Evolutionary conservation across 2,329 filamentous ascomycete species (phyloP), one percentile per base, ranked within the genome.

Genomic region (Colletotrichum gigasporum): DNA sequence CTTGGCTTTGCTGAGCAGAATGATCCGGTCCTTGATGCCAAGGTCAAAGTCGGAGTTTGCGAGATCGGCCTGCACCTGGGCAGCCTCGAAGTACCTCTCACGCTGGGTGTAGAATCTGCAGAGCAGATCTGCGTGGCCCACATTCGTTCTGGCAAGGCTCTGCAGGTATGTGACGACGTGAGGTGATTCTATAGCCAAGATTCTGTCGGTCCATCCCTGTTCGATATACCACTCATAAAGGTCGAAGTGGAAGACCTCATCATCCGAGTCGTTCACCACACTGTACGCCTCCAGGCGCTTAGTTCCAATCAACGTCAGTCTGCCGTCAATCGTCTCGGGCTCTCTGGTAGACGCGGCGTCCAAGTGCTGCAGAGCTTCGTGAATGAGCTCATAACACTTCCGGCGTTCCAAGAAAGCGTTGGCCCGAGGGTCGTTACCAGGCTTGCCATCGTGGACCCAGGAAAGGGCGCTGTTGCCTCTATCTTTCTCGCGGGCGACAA

Each of bases 171-270:
- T 91, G 41, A 96, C 86, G 24, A 98, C 93, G 71, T 94, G 94
- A 0, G 90, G 87, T 5, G 94, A 97, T 61, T 94, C 87, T 53
- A 96, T 93, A 34, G 91, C 89, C 32, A 99, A 86, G 26, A 99
- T 86, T 12, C 94, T 90, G 67, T 97, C 93, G 9, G 88, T 91
- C 89, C 92, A 94, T 16, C 91, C 91, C 74, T 94, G 90, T 56
- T 86, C 80, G 69, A 98, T 89, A 77, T 99, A 99, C 95, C 96
- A 99, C 72, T 97, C 94, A 75, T 97, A 99, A n/a, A 99, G 84
- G 71, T 93, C 93, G 66, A 93, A 96, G 75, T 98, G 91, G 81
- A 99, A 99, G 4, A 97, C 92, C 72, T 97, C 93, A 69, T 99
- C 96, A 12, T 90, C 87, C 0, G 95, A 97, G 63, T 86, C 87